phyloP scores from a whole-genome alignment of 345 rosid species.

The Eucalyptus sp. region DNA sequence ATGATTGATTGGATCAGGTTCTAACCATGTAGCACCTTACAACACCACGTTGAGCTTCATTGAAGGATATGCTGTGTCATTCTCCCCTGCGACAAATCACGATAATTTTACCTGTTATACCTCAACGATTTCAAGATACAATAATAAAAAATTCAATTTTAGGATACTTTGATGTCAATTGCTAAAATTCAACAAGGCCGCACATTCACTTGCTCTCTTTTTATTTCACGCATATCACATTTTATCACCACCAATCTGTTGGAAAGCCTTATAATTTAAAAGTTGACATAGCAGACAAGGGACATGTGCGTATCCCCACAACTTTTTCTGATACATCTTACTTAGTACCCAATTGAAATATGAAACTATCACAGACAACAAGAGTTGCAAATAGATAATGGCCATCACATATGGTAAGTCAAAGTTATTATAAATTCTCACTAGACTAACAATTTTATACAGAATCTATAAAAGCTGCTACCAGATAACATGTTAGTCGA shows the following conservation, averaged over 20 bases:
- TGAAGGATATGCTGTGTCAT: constrained; percentile 89
- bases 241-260: background rate
- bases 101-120: background rate
- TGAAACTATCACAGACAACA: background rate
- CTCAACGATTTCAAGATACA: background rate
- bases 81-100: constrained; percentile 35
- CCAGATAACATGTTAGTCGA: background rate
- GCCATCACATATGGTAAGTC: background rate
- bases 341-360: background rate
- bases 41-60: constrained; percentile 69
- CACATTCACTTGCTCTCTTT: background rate
- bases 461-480: background rate
- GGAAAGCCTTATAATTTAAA: background rate
- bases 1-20: constrained; percentile 64
- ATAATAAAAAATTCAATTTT: background rate
- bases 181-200: background rate
- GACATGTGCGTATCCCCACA: background rate
- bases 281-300: background rate
- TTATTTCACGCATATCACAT: background rate
- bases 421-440: background rate
- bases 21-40: constrained; percentile 74
- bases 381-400: background rate
- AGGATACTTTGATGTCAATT: background rate
- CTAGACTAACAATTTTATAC: background rate
- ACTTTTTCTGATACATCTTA: background rate